Percentiles rank a stretch among this genome's conserved stretches.
These are phyloP conservation scores for Candida bentonensis DNA, from an alignment of 805 yeast genomes.

Conservation along the genomic window DNA sequence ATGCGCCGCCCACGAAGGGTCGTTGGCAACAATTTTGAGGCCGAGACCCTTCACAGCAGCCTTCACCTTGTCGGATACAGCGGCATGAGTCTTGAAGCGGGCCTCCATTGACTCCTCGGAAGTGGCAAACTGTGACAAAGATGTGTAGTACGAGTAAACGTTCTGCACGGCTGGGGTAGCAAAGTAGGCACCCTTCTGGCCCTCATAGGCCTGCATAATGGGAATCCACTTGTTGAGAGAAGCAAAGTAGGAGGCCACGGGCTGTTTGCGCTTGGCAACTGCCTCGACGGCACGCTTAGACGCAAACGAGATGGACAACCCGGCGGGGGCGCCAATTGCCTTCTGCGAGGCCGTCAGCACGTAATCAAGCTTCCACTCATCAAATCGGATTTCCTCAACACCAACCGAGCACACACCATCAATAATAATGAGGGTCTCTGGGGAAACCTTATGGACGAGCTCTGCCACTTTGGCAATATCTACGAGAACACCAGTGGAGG, in stretches of 20 bases:
- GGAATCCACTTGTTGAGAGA: slow-evolving; percentile 79
- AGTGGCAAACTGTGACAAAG: slow-evolving; percentile 51
- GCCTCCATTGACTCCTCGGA: slow-evolving; percentile 31
- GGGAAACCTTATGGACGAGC: slow-evolving; percentile 49
- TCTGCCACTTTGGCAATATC: slow-evolving; percentile 51
- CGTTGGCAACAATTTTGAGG: slow-evolving; percentile 51
- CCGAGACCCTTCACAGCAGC: slow-evolving; percentile 41
- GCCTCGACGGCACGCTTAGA: slow-evolving; percentile 67
- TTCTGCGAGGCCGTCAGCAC: slow-evolving; percentile 89
- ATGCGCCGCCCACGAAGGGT: slow-evolving; percentile 55
- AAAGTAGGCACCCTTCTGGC: slow-evolving; percentile 67
- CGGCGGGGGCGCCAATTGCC: slow-evolving; percentile 91
- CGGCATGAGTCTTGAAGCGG: slow-evolving; percentile 50
- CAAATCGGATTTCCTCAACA: slow-evolving; percentile 74
- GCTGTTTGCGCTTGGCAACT: slow-evolving; percentile 31
- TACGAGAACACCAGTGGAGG: slow-evolving; percentile 85
- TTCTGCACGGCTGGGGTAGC: slow-evolving; percentile 96
- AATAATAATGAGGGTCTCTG: slow-evolving; percentile 70
- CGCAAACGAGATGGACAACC: slow-evolving; percentile 64
- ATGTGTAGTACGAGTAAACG: slow-evolving; percentile 63
- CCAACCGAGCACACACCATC: slow-evolving; percentile 95
- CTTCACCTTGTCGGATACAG: slow-evolving; percentile 55
- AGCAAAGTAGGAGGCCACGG: slow-evolving; percentile 44
- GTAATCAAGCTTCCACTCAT: slow-evolving; percentile 79
- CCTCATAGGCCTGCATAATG: slow-evolving; percentile 73